Evolutionary conservation across 1,284 basidiomycete genomes (phyloP).

Genomic region (Cerrena zonata): DNA sequence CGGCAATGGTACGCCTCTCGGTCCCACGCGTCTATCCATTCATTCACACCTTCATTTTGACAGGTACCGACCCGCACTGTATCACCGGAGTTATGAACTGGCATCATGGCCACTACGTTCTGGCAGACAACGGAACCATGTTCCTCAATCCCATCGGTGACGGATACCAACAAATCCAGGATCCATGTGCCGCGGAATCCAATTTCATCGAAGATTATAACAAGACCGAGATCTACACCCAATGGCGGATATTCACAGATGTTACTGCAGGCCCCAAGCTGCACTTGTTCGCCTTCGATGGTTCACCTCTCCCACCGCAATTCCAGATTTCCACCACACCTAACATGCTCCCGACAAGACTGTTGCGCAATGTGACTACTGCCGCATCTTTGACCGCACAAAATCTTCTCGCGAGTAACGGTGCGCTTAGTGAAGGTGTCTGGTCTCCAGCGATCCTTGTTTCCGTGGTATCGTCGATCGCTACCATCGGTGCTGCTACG

Average conservation of each 20-base stretch:
- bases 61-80: constrained; percentile 70
- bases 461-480: constrained; percentile 10
- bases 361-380: constrained; percentile 41
- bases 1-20: constrained; percentile 58
- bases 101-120: constrained; percentile 74
- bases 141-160: constrained; percentile 67
- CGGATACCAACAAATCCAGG: constrained; percentile 87
- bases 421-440: constrained; percentile 10
- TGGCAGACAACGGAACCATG: constrained; percentile 74
- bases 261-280: constrained; percentile 51
- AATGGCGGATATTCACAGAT: constrained; percentile 60
- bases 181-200: constrained; percentile 79
- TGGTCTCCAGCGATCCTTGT: constrained; percentile 13
- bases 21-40: neutral
- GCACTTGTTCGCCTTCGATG: constrained; percentile 62
- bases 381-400: constrained; percentile 9
- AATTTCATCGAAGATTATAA: constrained; percentile 83
- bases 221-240: constrained; percentile 50
- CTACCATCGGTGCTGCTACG: constrained; percentile 10
- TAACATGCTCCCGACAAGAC: constrained; percentile 59
- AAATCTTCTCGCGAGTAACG: constrained; percentile 2
- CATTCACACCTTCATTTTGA: constrained; percentile 7
- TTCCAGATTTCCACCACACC: constrained; percentile 54
- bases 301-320: constrained; percentile 53
- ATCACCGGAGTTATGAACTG: constrained; percentile 81